Conservation (phyloP, 2,329 filamentous ascomycete genomes). For the Fusarium brevicatenulatum region DNA sequence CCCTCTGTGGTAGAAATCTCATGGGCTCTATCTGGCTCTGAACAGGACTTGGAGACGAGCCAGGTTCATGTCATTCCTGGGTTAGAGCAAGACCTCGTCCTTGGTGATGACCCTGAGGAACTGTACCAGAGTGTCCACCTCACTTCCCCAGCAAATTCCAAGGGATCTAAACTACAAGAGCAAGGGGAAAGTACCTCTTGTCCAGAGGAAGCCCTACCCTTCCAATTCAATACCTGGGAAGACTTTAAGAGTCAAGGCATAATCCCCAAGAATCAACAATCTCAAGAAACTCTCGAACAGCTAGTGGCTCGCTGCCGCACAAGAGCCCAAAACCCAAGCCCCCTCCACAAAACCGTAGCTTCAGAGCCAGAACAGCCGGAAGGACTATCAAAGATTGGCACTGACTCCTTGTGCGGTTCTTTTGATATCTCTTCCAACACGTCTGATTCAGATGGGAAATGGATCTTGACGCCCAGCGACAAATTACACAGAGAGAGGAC, state of each 20-base stretch:
- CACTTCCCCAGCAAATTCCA: not conserved
- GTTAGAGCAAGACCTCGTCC: slow-evolving; percentile 16
- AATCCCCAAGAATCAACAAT: not conserved
- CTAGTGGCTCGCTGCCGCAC: not conserved
- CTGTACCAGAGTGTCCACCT: slow-evolving; percentile 7
- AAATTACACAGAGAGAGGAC: not conserved
- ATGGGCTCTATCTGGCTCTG: not conserved
- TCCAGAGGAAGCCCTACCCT: not conserved
- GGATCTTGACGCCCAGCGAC: not conserved
- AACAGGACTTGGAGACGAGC: slow-evolving; percentile 9
- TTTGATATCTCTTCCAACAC: not conserved
- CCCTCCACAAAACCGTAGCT: too few relatives aligned
- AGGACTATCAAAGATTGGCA: not conserved
- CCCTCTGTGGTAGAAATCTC: slow-evolving; percentile 10
- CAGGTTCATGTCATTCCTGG: slow-evolving; percentile 9
- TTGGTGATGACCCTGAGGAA: slow-evolving; percentile 5
- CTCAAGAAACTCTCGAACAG: not conserved
- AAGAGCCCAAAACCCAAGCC: not conserved
- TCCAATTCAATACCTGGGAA: not conserved
- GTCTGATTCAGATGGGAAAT: not conserved
- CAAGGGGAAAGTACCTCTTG: not conserved
- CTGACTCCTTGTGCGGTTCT: not conserved
- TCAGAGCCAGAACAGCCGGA: not conserved
- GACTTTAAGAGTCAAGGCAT: slow-evolving; percentile 8
- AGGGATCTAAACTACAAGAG: not conserved